These are phyloP conservation scores for Teunomyces lycoperdinae DNA, from an alignment of 805 yeast genomes.

Conservation along the genomic window DNA sequence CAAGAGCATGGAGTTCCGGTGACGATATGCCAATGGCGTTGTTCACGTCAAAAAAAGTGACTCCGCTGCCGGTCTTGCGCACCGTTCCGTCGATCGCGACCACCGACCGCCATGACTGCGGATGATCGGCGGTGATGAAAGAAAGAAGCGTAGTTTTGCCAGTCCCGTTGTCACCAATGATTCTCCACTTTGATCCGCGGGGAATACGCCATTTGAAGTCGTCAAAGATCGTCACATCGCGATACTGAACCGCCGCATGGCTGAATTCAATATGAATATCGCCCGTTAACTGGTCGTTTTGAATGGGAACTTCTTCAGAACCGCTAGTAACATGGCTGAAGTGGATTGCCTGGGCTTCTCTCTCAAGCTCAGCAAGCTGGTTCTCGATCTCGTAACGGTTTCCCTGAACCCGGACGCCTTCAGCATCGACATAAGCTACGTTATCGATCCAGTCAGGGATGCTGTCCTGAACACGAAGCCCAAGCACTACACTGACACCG, in stretches of 20 bases:
- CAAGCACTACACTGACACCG: constrained; percentile 62
- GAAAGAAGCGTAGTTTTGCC: constrained; percentile 90
- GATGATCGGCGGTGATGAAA: constrained; percentile 89
- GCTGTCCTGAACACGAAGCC: constrained; percentile 71
- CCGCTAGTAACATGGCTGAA: background rate
- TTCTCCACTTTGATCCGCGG: constrained; percentile 81
- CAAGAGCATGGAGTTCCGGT: constrained; percentile 90
- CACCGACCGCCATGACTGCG: constrained; percentile 86
- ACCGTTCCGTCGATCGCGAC: constrained; percentile 62
- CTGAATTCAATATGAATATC: constrained; percentile 45
- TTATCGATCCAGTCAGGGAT: constrained; percentile 81
- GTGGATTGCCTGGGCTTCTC: constrained; percentile 41
- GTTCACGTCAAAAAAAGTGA: constrained; percentile 77
- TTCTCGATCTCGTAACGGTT: background rate
- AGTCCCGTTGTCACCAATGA: constrained; percentile 85
- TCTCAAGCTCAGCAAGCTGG: constrained; percentile 29
- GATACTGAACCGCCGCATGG: constrained; percentile 63
- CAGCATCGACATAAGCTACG: constrained; percentile 59
- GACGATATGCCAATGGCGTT: constrained; percentile 79
- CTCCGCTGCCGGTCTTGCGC: constrained; percentile 68
- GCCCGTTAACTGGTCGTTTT: background rate
- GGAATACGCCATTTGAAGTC: constrained; percentile 64
- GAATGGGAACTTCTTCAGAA: background rate
- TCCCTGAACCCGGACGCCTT: constrained; percentile 54
- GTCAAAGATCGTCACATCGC: constrained; percentile 56